Conservation (phyloP, 164 flowering plant genomes). For the Chloranthus sessilifolius region DNA sequence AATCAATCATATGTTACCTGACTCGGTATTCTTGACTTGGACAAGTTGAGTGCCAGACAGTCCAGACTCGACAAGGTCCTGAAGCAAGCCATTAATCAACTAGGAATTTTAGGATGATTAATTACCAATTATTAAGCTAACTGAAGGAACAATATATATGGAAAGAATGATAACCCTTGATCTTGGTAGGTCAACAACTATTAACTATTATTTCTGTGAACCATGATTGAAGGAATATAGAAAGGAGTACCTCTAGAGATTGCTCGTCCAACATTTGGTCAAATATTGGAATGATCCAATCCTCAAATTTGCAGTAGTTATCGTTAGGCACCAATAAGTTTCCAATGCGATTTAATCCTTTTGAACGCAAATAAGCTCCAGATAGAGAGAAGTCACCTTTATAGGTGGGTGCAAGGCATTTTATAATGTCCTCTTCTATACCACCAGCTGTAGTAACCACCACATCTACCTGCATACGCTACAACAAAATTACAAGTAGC, state of each 20-base stretch:
- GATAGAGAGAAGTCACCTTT: constrained; percentile 82
- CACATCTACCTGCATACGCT: constrained; percentile 70
- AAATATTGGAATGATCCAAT: constrained; percentile 91
- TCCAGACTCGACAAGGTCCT: no score
- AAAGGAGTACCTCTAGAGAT: constrained; percentile 46
- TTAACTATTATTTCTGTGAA: not conserved
- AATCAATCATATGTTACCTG: no score
- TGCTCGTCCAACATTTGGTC: constrained; percentile 92
- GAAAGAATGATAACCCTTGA: no score
- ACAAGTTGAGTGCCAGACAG: no score
- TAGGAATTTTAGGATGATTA: no score
- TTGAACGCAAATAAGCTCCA: constrained; percentile 77
- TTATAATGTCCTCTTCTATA: constrained; percentile 90
- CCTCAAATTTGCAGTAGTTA: constrained; percentile 97
- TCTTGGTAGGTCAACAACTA: not conserved
- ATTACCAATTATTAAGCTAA: not conserved
- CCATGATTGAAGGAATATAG: not conserved
- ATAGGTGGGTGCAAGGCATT: constrained; percentile 92
- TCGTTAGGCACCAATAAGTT: constrained; percentile 94
- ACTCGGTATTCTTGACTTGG: no score
- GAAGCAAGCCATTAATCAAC: no score
- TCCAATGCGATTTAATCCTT: constrained; percentile 93
- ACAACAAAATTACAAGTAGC: constrained; percentile 6
- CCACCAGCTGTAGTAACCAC: constrained; percentile 97
- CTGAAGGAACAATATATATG: not conserved